Conservation (phyloP, 768 basidiomycete species). For the Kockovaella imperatae region DNA sequence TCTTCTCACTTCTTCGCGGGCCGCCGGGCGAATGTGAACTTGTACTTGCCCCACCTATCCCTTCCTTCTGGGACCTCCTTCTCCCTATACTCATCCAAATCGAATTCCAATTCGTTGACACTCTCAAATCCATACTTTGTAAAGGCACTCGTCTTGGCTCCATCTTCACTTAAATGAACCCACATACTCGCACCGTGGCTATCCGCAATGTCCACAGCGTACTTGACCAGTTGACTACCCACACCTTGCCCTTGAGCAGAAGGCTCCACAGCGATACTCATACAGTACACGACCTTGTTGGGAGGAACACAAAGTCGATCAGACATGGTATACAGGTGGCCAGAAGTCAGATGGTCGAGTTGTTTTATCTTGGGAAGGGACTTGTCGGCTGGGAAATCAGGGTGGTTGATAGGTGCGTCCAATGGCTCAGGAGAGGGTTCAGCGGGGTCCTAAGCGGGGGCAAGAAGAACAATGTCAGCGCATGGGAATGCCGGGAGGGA, state of each 20-base stretch:
- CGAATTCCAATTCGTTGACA: not conserved
- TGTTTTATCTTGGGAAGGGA: not conserved
- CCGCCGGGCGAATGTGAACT: too few species aligned
- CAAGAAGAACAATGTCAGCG: too few species aligned
- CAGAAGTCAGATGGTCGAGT: not conserved
- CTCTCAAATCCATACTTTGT: not conserved
- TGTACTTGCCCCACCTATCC: too few species aligned
- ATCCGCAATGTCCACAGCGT: not conserved
- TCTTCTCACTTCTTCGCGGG: too few species aligned
- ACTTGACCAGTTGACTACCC: not conserved
- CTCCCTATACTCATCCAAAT: not conserved
- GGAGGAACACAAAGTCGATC: not conserved
- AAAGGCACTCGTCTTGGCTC: not conserved
- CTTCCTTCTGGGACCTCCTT: too few species aligned
- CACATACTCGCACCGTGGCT: not conserved
- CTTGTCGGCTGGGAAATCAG: too few species aligned
- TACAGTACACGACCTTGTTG: not conserved
- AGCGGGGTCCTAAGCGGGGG: not conserved
- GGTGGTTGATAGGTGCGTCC: not conserved
- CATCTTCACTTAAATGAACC: not conserved
- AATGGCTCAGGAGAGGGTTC: not conserved
- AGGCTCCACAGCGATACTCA: not conserved
- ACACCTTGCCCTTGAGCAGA: not conserved
- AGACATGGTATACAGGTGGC: not conserved
- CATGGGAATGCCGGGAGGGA: too few species aligned